phyloP scores from a whole-genome alignment of 768 basidiomycete genomes.

The Nidula microcarpa region DNA sequence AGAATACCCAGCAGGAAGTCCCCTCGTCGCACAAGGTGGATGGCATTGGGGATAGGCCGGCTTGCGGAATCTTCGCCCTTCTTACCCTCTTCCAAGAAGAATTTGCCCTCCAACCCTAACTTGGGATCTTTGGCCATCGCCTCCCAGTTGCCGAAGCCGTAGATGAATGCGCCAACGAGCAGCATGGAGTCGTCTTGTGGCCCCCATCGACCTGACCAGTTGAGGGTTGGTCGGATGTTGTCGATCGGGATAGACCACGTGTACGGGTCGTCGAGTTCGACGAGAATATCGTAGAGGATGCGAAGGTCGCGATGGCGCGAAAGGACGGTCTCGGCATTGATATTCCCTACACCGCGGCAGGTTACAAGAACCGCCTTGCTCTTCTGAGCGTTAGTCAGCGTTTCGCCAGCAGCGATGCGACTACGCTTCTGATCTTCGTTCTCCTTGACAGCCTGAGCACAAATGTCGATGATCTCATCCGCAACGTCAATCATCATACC shows the following conservation, averaged over 20 bases:
- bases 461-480: slow-evolving; percentile 89
- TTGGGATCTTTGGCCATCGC: slow-evolving; percentile 85
- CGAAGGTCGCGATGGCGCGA: slow-evolving; percentile 86
- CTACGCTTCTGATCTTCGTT: slow-evolving; percentile 78
- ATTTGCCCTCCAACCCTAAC: slow-evolving; percentile 84
- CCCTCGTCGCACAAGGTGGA: slow-evolving; percentile 95
- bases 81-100: slow-evolving; percentile 98
- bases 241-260: slow-evolving; percentile 89
- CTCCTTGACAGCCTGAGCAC: slow-evolving; percentile 78
- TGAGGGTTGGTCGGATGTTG: slow-evolving; percentile 88
- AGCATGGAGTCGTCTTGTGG: slow-evolving; percentile 92
- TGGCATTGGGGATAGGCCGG: slow-evolving; percentile 93
- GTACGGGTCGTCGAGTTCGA: slow-evolving; percentile 68
- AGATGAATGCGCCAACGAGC: slow-evolving; percentile 86
- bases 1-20: slow-evolving; percentile 87
- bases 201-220: slow-evolving; percentile 97
- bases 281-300: slow-evolving; percentile 80
- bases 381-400: slow-evolving; percentile 88
- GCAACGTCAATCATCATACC: slow-evolving; percentile 87
- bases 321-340: slow-evolving; percentile 97
- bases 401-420: slow-evolving; percentile 78
- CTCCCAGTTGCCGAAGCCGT: slow-evolving; percentile 98
- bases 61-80: slow-evolving; percentile 84
- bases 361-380: slow-evolving; percentile 96
- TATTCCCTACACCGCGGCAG: slow-evolving; percentile 84